Percentiles rank a stretch among this genome's conserved stretches.
These are phyloP conservation scores for Lepiota brunneoincarnata DNA, from an alignment of 768 basidiomycete species.

Conservation along the genomic window DNA sequence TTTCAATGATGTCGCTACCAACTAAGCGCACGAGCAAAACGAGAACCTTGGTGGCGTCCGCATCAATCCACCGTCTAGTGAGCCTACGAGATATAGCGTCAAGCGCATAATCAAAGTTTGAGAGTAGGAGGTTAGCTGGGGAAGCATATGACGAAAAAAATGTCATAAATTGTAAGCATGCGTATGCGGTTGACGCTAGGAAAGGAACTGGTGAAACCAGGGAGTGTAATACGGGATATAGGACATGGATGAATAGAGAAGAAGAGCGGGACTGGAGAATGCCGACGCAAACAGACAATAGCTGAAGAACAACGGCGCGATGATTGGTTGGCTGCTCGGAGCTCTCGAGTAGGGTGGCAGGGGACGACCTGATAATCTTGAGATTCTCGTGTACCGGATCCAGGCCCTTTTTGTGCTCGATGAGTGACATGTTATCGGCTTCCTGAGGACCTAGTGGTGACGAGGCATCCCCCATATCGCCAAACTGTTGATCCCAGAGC, in stretches of 20 bases:
- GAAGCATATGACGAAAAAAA: slow-evolving; percentile 85
- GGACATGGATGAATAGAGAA: slow-evolving; percentile 67
- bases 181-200: slow-evolving; percentile 73
- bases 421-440: slow-evolving; percentile 1
- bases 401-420: slow-evolving; percentile 70
- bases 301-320: slow-evolving; percentile 64
- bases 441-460: slow-evolving; percentile 12
- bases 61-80: slow-evolving; percentile 76
- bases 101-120: slow-evolving; percentile 96
- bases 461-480: slow-evolving; percentile 19
- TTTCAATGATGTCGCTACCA: slow-evolving; percentile 81
- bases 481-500: slow-evolving; percentile 58
- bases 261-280: slow-evolving; percentile 73
- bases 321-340: slow-evolving; percentile 65
- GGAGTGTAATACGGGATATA: slow-evolving; percentile 88
- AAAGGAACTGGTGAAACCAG: slow-evolving; percentile 69
- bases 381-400: slow-evolving; percentile 57
- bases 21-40: slow-evolving; percentile 83
- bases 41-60: slow-evolving; percentile 87
- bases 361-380: slow-evolving; percentile 39
- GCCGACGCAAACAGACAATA: slow-evolving; percentile 68
- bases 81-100: slow-evolving; percentile 87
- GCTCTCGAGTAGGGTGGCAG: slow-evolving; percentile 10
- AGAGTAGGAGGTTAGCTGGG: slow-evolving; percentile 80
- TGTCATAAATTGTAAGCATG: slow-evolving; percentile 69